phyloP scores from a whole-genome alignment of 2,329 filamentous ascomycete species.

The Botryotinia narcissicola region DNA sequence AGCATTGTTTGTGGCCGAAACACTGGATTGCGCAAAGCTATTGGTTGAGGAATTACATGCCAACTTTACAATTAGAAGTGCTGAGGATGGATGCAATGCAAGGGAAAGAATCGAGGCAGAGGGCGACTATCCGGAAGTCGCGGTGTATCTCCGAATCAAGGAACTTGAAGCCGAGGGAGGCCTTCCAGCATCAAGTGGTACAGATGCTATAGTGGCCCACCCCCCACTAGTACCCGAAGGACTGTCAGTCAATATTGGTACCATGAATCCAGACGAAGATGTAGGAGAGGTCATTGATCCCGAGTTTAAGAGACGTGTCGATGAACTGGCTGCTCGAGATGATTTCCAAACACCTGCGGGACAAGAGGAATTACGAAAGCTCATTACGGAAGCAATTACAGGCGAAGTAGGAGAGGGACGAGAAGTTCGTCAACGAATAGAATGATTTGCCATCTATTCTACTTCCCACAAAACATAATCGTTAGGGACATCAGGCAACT shows the following conservation, averaged over 20 bases:
- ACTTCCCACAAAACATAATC: slow-evolving; percentile 63
- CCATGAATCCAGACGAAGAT: slow-evolving; percentile 64
- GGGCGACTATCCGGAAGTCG: slow-evolving; percentile 73
- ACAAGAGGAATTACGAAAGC: slow-evolving; percentile 72
- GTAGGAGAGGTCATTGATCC: slow-evolving; percentile 69
- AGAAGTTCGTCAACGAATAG: slow-evolving; percentile 61
- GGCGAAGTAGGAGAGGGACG: slow-evolving; percentile 65
- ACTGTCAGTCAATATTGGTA: slow-evolving; percentile 73
- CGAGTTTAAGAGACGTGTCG: slow-evolving; percentile 81
- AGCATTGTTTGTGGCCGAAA: slow-evolving; percentile 90
- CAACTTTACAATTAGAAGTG: slow-evolving; percentile 62
- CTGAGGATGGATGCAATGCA: slow-evolving; percentile 71
- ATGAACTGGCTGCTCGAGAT: slow-evolving; percentile 77
- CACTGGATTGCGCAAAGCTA: slow-evolving; percentile 69
- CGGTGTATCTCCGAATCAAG: slow-evolving; percentile 60
- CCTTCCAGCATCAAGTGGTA: neutral
- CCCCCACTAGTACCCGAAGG: slow-evolving; percentile 71
- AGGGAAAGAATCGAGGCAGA: slow-evolving; percentile 77
- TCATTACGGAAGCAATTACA: slow-evolving; percentile 77
- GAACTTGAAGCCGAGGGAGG: slow-evolving; percentile 30
- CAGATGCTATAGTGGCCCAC: slow-evolving; percentile 8
- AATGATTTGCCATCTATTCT: slow-evolving; percentile 43
- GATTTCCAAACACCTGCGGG: slow-evolving; percentile 81
- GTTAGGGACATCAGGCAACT: slow-evolving; percentile 47
- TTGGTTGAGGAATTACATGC: slow-evolving; percentile 81